Percentiles rank a stretch among this genome's conserved stretches.
These are phyloP conservation scores for Lyophyllum decastes DNA, from an alignment of 768 basidiomycete species.

Conservation along the genomic window DNA sequence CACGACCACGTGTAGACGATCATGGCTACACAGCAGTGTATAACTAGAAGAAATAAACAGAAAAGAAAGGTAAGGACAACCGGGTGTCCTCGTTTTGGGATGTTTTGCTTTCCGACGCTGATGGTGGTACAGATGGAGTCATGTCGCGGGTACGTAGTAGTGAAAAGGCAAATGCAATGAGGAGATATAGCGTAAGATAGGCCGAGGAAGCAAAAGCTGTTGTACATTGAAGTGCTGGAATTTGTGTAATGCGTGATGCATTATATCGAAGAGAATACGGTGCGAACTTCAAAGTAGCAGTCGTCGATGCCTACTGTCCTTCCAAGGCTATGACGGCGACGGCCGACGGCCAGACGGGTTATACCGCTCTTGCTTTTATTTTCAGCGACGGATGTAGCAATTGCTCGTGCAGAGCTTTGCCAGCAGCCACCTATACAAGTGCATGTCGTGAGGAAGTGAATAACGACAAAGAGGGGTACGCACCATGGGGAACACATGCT, in stretches of 20 bases:
- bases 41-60: too few relatives aligned
- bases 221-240: constrained; percentile 8
- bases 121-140: background rate
- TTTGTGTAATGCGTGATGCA: background rate
- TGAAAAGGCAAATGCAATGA: too few relatives aligned
- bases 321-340: background rate
- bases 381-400: constrained; percentile 62
- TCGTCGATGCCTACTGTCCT: constrained; percentile 1
- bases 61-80: background rate
- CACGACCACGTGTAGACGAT: too few relatives aligned
- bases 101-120: background rate
- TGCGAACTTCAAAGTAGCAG: background rate
- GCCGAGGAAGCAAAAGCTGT: background rate
- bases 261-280: background rate
- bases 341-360: too few relatives aligned
- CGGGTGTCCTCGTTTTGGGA: background rate
- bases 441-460: constrained; percentile 8
- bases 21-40: too few relatives aligned
- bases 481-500: constrained; percentile 93
- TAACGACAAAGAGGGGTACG: constrained; percentile 15
- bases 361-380: constrained; percentile 17
- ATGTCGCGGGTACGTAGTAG: too few relatives aligned
- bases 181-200: too few relatives aligned
- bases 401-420: constrained; percentile 93
- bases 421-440: constrained; percentile 71